Evolutionary conservation across 2,329 filamentous ascomycete genomes (phyloP).

Genomic region (Knufia fluminis): DNA sequence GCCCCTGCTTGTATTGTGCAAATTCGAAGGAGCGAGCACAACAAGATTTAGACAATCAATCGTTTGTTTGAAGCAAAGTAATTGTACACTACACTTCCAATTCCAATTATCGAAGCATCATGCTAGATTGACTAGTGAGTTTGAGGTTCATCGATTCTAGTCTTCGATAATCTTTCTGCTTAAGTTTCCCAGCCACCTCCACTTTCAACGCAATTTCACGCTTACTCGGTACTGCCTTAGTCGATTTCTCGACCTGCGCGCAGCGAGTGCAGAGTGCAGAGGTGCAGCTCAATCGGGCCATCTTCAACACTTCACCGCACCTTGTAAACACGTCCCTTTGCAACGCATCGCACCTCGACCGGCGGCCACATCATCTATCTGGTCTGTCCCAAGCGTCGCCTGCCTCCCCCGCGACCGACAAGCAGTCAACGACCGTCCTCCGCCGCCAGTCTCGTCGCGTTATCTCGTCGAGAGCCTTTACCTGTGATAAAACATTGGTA

Average conservation of each 20-base stretch:
- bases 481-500: conserved; percentile 3
- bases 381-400: not conserved
- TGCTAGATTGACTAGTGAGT: not conserved
- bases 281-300: not conserved
- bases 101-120: conserved; percentile 2
- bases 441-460: not conserved
- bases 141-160: not conserved
- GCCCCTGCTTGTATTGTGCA: not conserved
- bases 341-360: not conserved
- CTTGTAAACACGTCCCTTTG: not conserved
- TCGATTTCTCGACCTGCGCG: not conserved
- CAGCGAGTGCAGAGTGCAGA: conserved; percentile 1
- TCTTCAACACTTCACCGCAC: not conserved
- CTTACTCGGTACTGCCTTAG: not conserved
- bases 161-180: not conserved
- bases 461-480: not conserved
- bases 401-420: not conserved
- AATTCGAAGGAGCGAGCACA: not conserved
- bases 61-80: no score
- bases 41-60: not conserved
- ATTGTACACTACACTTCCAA: not conserved
- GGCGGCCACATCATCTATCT: not conserved
- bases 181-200: conserved; percentile 1
- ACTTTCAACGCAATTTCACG: not conserved
- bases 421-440: not conserved